These are phyloP conservation scores for Hyphodiscus hymeniophilus DNA, from an alignment of 495 filamentous ascomycete species.

Conservation along the genomic window DNA sequence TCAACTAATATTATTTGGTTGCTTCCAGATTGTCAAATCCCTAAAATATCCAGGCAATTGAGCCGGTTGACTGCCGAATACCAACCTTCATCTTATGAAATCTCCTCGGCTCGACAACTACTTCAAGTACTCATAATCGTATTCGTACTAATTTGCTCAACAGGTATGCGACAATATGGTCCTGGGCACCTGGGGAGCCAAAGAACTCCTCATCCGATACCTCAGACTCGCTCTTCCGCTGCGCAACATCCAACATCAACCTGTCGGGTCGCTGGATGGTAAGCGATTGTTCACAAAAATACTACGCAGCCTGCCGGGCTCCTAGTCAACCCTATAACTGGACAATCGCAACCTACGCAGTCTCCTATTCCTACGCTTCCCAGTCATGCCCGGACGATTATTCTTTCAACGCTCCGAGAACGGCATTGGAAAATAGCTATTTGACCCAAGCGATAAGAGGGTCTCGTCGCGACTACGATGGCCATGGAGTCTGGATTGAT, in stretches of 20 bases:
- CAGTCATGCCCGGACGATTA: slow-evolving; percentile 30
- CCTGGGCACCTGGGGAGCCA: slow-evolving; percentile 50
- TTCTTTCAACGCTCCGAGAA: slow-evolving; percentile 45
- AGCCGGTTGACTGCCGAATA: too few relatives aligned
- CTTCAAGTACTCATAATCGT: too few relatives aligned
- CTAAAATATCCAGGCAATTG: too few relatives aligned
- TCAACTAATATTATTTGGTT: too few relatives aligned
- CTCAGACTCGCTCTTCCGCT: slow-evolving; percentile 32
- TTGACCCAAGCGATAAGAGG: slow-evolving; percentile 28
- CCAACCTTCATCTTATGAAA: too few relatives aligned
- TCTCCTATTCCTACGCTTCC: slow-evolving; percentile 29
- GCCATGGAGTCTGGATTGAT: slow-evolving; percentile 42
- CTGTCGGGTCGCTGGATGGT: slow-evolving; percentile 45
- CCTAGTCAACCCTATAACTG: slow-evolving; percentile 43
- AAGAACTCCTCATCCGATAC: slow-evolving; percentile 28
- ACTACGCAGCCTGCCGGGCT: slow-evolving; percentile 47
- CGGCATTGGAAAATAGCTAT: slow-evolving; percentile 53
- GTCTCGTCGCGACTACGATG: slow-evolving; percentile 17
- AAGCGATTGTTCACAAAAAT: slow-evolving; percentile 40
- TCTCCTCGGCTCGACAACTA: too few relatives aligned
- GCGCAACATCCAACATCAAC: slow-evolving; percentile 40
- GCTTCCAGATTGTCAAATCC: too few relatives aligned
- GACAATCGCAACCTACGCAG: slow-evolving; percentile 33
- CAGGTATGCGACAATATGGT: slow-evolving; percentile 39
- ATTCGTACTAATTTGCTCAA: too few relatives aligned